Base-by-base conservation (phyloP, 164 flowering plant genomes). In the Umbilicus rupestris region DNA sequence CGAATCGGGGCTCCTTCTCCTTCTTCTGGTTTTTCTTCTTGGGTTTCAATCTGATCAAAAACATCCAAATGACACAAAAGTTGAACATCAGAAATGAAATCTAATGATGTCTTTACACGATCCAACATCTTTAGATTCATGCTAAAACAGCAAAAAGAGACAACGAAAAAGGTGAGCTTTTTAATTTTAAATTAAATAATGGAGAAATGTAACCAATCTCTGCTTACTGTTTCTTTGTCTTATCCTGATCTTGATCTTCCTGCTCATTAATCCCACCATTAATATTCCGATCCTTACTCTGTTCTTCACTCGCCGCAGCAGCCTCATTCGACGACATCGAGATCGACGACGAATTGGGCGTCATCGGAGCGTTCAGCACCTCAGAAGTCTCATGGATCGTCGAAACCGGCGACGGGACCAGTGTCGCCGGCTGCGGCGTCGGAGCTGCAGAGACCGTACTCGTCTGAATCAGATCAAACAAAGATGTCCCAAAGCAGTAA, bases 1-100 rank as follows among this genome's bases (percentile, higher is more conserved):
- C 97, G 73, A 87, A 85, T 78, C 97, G 82, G 3, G 90, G 88
- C 70, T 89, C 88, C 77, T 87, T 84, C 71, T 79, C 80, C 78
- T 75, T 77, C 69, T 87, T 92, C 29, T 78, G 84, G 39, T 80
- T 87, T 85, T 87, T 92, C 87, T 86, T 87, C 71, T 84, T 86
- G 17, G 87, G 78, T 68, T 85, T 88, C 83, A 78, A 80, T 75
- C 90, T 84, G 59, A 70, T 62, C 39, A 64, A 31, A 62, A 29
- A 5, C 2, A 7, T 16, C n/a, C n/a, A n/a, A n/a, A n/a, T n/a
- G 6, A 33, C 39, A 62, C 20, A 31, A 31, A 62, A 35, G 20
- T 30, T 44, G 45, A 14, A 31, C 26, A 64, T 39, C 57, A n/a
- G 20, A 64, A 49, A 44, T 49, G 52, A 65, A 26, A 30, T 28